phyloP scores from a whole-genome alignment of 257 asterid species.

The Salvia rosmarinus region DNA sequence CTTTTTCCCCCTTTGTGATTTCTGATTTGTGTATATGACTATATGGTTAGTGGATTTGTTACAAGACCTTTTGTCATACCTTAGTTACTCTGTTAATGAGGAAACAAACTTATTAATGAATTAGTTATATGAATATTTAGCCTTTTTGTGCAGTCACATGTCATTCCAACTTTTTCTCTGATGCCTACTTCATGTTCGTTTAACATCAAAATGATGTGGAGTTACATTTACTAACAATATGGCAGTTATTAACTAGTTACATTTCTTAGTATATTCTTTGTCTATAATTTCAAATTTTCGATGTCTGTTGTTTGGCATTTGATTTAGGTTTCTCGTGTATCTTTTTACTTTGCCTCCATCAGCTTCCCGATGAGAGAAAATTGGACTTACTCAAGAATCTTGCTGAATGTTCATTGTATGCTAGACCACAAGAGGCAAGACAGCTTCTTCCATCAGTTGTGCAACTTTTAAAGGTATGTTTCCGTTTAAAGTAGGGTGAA shows the following conservation, averaged over 20 bases:
- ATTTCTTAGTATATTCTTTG: conserved; percentile 21
- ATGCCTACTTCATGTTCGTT: conserved; percentile 20
- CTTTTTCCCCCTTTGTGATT: not conserved
- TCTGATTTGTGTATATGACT: not conserved
- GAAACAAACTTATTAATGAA: not conserved
- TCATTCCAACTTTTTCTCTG: not conserved
- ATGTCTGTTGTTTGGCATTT: conserved; percentile 6
- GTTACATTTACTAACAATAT: conserved; percentile 21
- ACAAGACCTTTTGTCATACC: not conserved
- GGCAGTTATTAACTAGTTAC: conserved; percentile 20
- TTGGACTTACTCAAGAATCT: conserved; percentile 81
- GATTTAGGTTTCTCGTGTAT: conserved; percentile 27
- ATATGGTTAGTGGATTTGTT: not conserved
- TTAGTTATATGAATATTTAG: conserved; percentile 12
- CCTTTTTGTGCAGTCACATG: not conserved
- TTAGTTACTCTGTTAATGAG: conserved; percentile 8
- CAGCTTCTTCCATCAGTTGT: conserved; percentile 83
- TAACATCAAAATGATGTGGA: not conserved
- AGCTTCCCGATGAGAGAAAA: conserved; percentile 86
- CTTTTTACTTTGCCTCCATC: conserved; percentile 33
- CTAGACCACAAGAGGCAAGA: conserved; percentile 84
- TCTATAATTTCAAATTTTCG: not conserved
- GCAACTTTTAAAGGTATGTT: conserved; percentile 81
- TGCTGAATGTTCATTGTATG: conserved; percentile 85
- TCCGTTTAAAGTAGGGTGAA: conserved; percentile 19